phyloP scores from a whole-genome alignment of 2,329 filamentous ascomycete species.

The Aspergillus neoniger region DNA sequence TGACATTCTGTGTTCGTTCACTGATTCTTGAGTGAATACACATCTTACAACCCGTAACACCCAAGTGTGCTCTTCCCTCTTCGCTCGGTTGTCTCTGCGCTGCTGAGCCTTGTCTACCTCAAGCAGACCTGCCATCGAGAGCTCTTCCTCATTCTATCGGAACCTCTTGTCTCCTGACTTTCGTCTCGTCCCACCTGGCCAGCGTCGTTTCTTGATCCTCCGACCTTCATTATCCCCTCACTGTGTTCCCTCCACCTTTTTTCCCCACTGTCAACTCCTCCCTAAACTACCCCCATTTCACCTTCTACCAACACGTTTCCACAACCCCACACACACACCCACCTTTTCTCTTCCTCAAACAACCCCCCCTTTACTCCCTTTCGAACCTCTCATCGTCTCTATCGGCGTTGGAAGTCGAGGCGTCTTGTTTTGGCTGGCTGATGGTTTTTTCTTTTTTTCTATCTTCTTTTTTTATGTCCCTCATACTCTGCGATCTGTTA shows the following conservation, averaged over 20 bases:
- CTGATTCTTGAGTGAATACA: conserved; percentile 9
- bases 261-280: not conserved
- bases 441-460: conserved; percentile 26
- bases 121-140: conserved; percentile 1
- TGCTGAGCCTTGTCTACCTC: not conserved
- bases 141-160: not conserved
- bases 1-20: conserved; percentile 11
- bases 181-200: not conserved
- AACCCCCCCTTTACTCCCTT: conserved; percentile 25
- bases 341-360: conserved; percentile 18
- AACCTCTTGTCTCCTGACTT: not conserved
- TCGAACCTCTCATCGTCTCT: conserved; percentile 35
- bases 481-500: conserved; percentile 27
- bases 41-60: conserved; percentile 7
- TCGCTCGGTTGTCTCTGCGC: conserved; percentile 4
- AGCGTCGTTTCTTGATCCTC: not conserved
- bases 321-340: conserved; percentile 1
- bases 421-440: conserved; percentile 40
- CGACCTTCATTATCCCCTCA: not conserved
- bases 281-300: not conserved
- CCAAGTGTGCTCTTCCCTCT: not conserved
- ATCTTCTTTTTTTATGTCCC: not conserved
- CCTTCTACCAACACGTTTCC: conserved; percentile 1
- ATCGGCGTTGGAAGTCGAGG: conserved; percentile 43
- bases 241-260: not conserved